Evolutionary conservation across 1,284 basidiomycete genomes (phyloP).

Genomic region (Pascua guehoae): DNA sequence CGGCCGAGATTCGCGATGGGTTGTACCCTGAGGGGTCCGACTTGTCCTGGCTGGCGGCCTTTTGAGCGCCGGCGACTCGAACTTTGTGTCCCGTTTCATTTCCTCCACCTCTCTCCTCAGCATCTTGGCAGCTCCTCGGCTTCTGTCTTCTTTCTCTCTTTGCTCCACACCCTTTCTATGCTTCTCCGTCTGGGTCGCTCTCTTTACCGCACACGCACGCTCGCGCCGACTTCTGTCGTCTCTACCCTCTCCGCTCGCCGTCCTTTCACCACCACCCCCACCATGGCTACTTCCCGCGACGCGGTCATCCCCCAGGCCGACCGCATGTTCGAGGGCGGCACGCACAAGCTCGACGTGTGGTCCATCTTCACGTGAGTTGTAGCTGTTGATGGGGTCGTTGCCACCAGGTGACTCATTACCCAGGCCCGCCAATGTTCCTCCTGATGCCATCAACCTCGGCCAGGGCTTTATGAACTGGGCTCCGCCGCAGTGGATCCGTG

Average conservation of each 20-base stretch:
- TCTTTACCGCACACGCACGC: neutral
- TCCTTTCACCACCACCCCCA: constrained; percentile 11
- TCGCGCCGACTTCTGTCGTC: neutral
- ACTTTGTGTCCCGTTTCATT: too few species aligned
- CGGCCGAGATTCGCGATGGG: too few species aligned
- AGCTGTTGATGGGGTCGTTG: neutral
- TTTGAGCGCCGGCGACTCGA: too few species aligned
- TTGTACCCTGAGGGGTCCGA: too few species aligned
- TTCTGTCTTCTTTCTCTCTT: neutral
- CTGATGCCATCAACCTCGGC: constrained; percentile 84
- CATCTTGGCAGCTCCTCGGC: neutral
- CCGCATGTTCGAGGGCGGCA: constrained; percentile 46
- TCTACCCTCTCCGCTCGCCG: neutral
- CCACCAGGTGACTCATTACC: constrained; percentile 7
- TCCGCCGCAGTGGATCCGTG: constrained; percentile 76
- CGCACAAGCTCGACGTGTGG: constrained; percentile 73
- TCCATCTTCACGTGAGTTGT: constrained; percentile 80
- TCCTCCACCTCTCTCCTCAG: too few species aligned
- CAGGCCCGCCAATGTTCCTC: constrained; percentile 79
- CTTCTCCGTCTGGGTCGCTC: constrained; percentile 4
- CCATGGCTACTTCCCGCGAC: constrained; percentile 26
- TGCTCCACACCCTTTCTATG: neutral
- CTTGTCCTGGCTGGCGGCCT: too few species aligned
- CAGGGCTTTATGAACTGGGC: constrained; percentile 86
- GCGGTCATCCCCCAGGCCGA: constrained; percentile 38